phyloP scores from a whole-genome alignment of 805 yeast genomes.

The Metschnikowia borealis region DNA sequence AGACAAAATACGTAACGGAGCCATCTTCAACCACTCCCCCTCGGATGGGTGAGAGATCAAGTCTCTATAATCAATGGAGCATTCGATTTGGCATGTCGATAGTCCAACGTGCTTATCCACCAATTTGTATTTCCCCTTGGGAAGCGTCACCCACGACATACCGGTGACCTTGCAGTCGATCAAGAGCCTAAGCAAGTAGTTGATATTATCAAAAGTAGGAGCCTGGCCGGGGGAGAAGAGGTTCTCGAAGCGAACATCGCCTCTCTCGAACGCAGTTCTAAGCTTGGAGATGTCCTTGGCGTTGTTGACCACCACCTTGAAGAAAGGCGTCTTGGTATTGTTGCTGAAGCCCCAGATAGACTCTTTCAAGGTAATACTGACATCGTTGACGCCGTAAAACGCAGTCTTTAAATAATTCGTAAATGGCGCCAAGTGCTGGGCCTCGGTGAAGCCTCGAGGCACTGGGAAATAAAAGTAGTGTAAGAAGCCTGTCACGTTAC shows the following conservation, averaged over 20 bases:
- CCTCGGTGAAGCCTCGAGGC: conserved; percentile 67
- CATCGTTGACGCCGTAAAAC: conserved; percentile 56
- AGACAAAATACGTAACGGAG: conserved; percentile 88
- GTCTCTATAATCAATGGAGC: conserved; percentile 61
- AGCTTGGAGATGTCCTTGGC: conserved; percentile 64
- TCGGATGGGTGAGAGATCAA: conserved; percentile 80
- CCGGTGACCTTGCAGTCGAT: conserved; percentile 90
- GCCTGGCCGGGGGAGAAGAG: conserved; percentile 52
- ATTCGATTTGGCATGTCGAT: conserved; percentile 85
- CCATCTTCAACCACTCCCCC: conserved; percentile 89
- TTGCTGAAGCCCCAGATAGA: conserved; percentile 93
- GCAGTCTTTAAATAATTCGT: conserved; percentile 41
- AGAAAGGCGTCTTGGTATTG: conserved; percentile 69
- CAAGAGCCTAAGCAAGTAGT: conserved; percentile 81
- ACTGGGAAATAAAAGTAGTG: conserved; percentile 93
- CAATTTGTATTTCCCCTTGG: conserved; percentile 61
- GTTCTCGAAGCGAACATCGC: conserved; percentile 63
- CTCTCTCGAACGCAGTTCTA: conserved; percentile 80
- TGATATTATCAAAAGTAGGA: conserved; percentile 85
- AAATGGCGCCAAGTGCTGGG: conserved; percentile 48
- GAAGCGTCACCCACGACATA: conserved; percentile 95
- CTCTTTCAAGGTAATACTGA: conserved; percentile 70
- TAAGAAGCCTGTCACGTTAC: conserved; percentile 82
- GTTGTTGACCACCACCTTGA: conserved; percentile 66
- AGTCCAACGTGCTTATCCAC: conserved; percentile 37